phyloP scores from a whole-genome alignment of 75 land plant species.

The Chamaecyparis obtusa region DNA sequence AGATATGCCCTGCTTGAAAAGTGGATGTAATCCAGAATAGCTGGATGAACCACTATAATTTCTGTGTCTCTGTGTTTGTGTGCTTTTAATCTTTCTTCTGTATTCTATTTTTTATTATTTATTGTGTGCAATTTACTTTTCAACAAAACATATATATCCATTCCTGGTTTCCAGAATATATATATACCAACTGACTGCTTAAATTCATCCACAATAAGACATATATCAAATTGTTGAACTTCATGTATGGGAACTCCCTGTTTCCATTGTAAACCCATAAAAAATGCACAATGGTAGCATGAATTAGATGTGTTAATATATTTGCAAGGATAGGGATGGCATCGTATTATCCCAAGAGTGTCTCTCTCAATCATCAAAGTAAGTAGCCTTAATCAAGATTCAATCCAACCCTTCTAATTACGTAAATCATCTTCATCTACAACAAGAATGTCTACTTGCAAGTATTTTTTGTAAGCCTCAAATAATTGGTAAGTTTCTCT shows the following conservation, averaged over 20 bases:
- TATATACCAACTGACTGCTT: conserved; percentile 62
- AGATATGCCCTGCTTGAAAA: no score
- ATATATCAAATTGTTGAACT: conserved; percentile 89
- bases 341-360: conserved; percentile 82
- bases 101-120: no score
- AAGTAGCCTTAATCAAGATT: conserved; percentile 85
- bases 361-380: conserved; percentile 93
- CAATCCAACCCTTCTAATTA: conserved; percentile 97
- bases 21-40: no score
- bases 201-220: conserved; percentile 87
- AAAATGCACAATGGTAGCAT: conserved; percentile 76
- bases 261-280: conserved; percentile 92
- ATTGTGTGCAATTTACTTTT: no score
- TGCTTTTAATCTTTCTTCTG: no score
- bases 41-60: no score
- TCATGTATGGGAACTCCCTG: conserved; percentile 61
- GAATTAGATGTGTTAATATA: conserved; percentile 66
- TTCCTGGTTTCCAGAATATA: conserved; percentile 85
- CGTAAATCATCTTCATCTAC: conserved; percentile 79
- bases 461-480: conserved; percentile 81
- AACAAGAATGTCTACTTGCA: conserved; percentile 88
- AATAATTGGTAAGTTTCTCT: conserved; percentile 64
- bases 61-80: no score
- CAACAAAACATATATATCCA: conserved; percentile 94
- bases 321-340: conserved; percentile 91